Percentiles rank a stretch among this genome's conserved stretches.
These are phyloP conservation scores for Micractinium sp. DNA, from an alignment of 139 green algal genomes.

Conservation along the genomic window DNA sequence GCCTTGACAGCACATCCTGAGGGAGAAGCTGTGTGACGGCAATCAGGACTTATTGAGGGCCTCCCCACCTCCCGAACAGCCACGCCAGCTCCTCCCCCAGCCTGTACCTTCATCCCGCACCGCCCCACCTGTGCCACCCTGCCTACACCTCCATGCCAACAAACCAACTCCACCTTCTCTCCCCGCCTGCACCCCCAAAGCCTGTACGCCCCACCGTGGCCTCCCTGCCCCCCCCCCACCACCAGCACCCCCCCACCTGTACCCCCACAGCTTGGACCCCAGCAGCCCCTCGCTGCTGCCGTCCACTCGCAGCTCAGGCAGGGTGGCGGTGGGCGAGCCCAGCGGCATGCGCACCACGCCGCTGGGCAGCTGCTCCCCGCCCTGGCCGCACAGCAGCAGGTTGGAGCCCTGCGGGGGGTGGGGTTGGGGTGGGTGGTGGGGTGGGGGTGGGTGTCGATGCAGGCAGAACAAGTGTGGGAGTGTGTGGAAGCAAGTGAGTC, in stretches of 20 bases:
- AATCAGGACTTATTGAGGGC: no score
- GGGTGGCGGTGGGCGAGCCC: neutral
- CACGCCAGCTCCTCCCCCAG: no score
- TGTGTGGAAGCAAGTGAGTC: neutral
- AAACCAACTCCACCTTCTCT: no score
- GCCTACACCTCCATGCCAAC: no score
- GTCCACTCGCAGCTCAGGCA: slow-evolving; percentile 1
- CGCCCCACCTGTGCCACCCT: no score
- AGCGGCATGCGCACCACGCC: neutral
- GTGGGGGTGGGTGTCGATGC: neutral
- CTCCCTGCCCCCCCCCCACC: neutral
- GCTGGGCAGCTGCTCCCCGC: neutral
- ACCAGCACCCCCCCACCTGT: neutral
- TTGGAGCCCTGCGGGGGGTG: neutral
- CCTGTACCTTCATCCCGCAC: no score
- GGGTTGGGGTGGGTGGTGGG: neutral
- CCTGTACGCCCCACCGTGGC: neutral
- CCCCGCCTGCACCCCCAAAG: no score
- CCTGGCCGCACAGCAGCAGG: slow-evolving; percentile 4
- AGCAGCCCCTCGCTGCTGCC: slow-evolving; percentile 19
- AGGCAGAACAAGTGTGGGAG: neutral
- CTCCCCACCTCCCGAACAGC: no score
- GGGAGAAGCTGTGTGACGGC: no score
- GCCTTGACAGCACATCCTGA: no score
- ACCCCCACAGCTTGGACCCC: slow-evolving; percentile 13